phyloP scores from a whole-genome alignment of 306 rosid genomes.

The barrel medic (Medicago truncatula) region MtrunA17r5.0-ANR NC_053049.1:41189501-41190000 shows the following conservation, averaged over 20 bases:
- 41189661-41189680: slow-evolving; percentile 51
- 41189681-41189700: slow-evolving; percentile 42
- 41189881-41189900: slow-evolving; percentile 60
- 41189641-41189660: slow-evolving; percentile 51
- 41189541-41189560: background rate
- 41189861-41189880: slow-evolving; percentile 58
- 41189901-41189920: slow-evolving; percentile 31
- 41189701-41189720: slow-evolving; percentile 48
- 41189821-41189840: slow-evolving; percentile 65
- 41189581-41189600: slow-evolving; percentile 32
- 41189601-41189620: background rate
- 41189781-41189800: slow-evolving; percentile 82
- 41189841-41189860: slow-evolving; percentile 55
- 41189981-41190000: slow-evolving; percentile 44
- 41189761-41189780: slow-evolving; percentile 67
- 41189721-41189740: slow-evolving; percentile 56
- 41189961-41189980: slow-evolving; percentile 53
- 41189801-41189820: slow-evolving; percentile 78
- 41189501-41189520: background rate
- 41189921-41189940: slow-evolving; percentile 43
- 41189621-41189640: background rate
- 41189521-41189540: background rate
- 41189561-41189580: slow-evolving; percentile 39
- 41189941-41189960: slow-evolving; percentile 57
- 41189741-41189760: slow-evolving; percentile 77